Evolutionary conservation across 2,329 filamentous ascomycete genomes (phyloP).

Genomic region (Curvularia sp.): DNA sequence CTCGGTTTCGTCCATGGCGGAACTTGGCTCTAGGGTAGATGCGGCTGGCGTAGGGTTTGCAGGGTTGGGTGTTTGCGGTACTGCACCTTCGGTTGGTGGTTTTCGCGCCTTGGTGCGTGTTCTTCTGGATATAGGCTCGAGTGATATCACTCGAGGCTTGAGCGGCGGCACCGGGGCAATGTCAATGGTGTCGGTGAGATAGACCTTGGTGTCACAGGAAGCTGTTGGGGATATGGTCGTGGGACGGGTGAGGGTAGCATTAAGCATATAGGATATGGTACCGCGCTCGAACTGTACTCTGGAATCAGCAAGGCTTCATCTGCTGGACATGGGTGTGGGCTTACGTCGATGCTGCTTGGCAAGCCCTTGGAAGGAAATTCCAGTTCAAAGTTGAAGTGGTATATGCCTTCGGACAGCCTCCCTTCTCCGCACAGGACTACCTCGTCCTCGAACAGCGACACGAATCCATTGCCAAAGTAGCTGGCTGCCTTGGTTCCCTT

Average conservation of each 20-base stretch:
- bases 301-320: constrained; percentile 27
- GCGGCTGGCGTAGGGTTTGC: constrained; percentile 32
- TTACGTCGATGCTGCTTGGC: constrained; percentile 93
- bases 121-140: constrained; percentile 83
- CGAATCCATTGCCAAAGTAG: constrained; percentile 78
- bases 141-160: constrained; percentile 80
- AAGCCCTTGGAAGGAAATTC: constrained; percentile 72
- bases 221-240: constrained; percentile 82
- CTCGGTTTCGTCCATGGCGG: constrained; percentile 41
- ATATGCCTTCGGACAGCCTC: constrained; percentile 73
- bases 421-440: constrained; percentile 80
- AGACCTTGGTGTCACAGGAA: constrained; percentile 81
- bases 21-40: constrained; percentile 30
- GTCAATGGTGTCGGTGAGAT: constrained; percentile 82
- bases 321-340: constrained; percentile 41
- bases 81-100: constrained; percentile 24
- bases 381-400: constrained; percentile 80
- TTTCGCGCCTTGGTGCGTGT: constrained; percentile 64
- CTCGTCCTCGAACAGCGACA: constrained; percentile 84
- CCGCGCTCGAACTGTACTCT: constrained; percentile 86
- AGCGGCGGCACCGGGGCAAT: constrained; percentile 77
- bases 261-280: constrained; percentile 89
- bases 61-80: constrained; percentile 23
- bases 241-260: constrained; percentile 86
- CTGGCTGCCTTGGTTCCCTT: constrained; percentile 59